phyloP scores from a whole-genome alignment of 805 yeast species.

The Saccharomycopsis olivae region DNA sequence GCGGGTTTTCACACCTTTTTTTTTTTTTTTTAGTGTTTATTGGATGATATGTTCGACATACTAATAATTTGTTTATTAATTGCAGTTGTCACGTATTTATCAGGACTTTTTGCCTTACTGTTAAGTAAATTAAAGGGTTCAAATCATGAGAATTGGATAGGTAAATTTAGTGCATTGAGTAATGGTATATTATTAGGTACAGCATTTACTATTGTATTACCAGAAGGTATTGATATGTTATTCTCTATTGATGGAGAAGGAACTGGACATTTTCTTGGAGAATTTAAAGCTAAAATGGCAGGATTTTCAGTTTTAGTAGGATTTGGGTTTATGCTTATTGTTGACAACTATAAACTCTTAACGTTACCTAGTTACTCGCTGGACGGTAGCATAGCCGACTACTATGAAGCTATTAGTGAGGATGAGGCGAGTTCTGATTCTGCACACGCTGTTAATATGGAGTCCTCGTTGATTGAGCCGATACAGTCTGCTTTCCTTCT shows the following conservation, averaged over 20 bases:
- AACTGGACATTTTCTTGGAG: not conserved
- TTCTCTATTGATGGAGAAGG: too few species aligned
- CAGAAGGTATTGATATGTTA: slow-evolving; percentile 50
- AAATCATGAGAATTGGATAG: slow-evolving; percentile 22
- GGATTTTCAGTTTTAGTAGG: slow-evolving; percentile 46
- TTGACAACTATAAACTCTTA: too few species aligned
- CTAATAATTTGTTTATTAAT: not conserved
- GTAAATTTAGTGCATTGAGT: slow-evolving; percentile 38
- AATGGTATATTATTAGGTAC: slow-evolving; percentile 55
- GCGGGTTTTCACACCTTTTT: too few species aligned
- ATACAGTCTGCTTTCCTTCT: too few species aligned
- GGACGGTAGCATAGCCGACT: too few species aligned
- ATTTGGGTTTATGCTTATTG: slow-evolving; percentile 40
- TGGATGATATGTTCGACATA: not conserved
- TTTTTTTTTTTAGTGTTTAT: too few species aligned
- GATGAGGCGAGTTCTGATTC: too few species aligned
- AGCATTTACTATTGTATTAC: slow-evolving; percentile 46
- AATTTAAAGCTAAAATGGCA: slow-evolving; percentile 21
- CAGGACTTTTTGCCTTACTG: slow-evolving; percentile 4
- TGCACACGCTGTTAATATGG: too few species aligned
- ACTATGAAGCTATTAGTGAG: too few species aligned
- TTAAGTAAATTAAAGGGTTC: slow-evolving; percentile 1
- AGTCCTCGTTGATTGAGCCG: too few species aligned
- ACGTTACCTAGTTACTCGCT: too few species aligned
- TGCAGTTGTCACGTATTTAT: slow-evolving; percentile 6